Base-by-base conservation (phyloP, 805 yeast genomes). In the Wickerhamomyces chaumierensis region DNA sequence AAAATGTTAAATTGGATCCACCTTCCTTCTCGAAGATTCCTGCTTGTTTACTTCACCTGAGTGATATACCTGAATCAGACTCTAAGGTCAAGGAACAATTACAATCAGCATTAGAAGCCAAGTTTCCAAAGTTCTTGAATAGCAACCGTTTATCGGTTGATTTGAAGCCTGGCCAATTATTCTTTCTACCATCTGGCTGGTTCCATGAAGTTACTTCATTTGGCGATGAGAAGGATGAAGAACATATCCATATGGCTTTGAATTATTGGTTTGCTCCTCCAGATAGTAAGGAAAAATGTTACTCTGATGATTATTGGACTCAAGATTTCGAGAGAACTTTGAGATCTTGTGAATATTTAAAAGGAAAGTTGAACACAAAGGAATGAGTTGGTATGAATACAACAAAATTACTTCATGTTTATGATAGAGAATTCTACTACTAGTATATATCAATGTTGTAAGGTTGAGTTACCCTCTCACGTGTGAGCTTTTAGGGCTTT, bases 201-300 rank as follows among this genome's bases (percentile, higher is more conserved):
- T 81, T 81, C 49, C 90, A 81, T 53, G 90, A 81, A 53, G 90
- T 81, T 2, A 71, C 83, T 1, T 77, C 84, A 9, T 78, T 63
- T 53, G 78, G 79, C 3, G 54, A 52, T 7, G 47, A 42, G 2
- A 45, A 40, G 4, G 43, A 48, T 12, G 32, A 16, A 2, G 18
- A 36, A 9, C 48, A 40, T 3, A 33, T 65, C 3, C 90, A 81
- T 48, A 62, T 72, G 28, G 87, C 88, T 0, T 48, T 80, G 11
- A 81, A 81, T 51, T 81, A 81, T 56, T 81, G 90, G 90, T 79
- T 73, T 51, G 64, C 73, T 7, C 85, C 88, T 5, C 85, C 86
- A 0, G 66, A 66, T 34, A 36, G 51, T 8, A 36, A 47, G 1
- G 45, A 50, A 0, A 49, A 57, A 15, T 66, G 71, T 1, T 75